Conservation (phyloP, 23 red algal species). For the Chondrus crispus region DNA sequence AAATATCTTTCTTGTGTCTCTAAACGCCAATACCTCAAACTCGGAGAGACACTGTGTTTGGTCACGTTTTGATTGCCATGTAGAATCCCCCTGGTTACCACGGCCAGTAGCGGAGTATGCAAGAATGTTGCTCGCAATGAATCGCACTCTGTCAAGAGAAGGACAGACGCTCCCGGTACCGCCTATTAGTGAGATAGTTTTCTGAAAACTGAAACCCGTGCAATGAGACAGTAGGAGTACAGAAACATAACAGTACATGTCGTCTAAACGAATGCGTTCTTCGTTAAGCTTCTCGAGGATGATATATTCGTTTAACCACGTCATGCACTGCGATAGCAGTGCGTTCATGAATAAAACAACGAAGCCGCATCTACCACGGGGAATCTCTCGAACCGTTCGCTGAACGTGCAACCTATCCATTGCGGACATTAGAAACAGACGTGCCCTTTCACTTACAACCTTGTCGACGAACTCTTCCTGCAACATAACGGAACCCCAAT, state of each 20-base stretch:
- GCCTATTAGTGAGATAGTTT: background rate
- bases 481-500: no score
- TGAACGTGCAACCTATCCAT: no score
- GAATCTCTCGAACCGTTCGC: background rate
- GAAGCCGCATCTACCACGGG: background rate
- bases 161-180: background rate
- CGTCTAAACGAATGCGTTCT: background rate
- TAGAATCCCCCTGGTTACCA: background rate
- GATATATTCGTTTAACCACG: background rate
- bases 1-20: background rate
- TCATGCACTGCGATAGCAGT: background rate
- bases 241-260: background rate
- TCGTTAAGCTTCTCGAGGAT: background rate
- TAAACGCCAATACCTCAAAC: background rate
- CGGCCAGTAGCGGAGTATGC: background rate
- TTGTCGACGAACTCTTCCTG: no score
- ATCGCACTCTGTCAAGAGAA: background rate
- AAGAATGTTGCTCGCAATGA: background rate
- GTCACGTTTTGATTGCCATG: background rate
- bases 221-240: background rate
- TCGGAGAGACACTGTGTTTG: background rate
- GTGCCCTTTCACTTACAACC: no score
- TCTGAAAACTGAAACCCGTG: constrained; percentile 8
- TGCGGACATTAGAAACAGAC: no score
- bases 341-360: background rate